Conservation (phyloP, 768 basidiomycete species). For the Leccinum rimulosum region DNA sequence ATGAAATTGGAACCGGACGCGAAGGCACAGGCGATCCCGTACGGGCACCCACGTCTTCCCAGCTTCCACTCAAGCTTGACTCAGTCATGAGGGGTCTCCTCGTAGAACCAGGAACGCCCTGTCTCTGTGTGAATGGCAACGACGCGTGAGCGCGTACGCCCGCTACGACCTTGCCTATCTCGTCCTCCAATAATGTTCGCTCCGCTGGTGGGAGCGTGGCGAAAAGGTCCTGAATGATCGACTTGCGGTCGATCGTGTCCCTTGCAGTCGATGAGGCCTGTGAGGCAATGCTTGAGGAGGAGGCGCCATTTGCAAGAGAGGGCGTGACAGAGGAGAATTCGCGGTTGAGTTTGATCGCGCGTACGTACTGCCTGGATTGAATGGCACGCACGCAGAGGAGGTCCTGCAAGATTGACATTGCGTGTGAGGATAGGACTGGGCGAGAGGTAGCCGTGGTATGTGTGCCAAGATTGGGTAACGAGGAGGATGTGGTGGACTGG, state of each 20-base stretch:
- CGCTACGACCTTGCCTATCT: constrained; percentile 42
- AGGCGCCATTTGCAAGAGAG: constrained; percentile 9
- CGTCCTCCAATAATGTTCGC: constrained; percentile 57
- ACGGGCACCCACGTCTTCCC: constrained; percentile 52
- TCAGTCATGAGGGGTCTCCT: constrained; percentile 29
- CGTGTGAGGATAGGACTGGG: constrained; percentile 39
- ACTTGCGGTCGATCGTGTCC: constrained; percentile 48
- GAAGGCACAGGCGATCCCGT: constrained; percentile 10
- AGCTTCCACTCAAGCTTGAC: constrained; percentile 52
- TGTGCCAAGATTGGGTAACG: constrained; percentile 1
- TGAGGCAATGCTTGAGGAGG: constrained; percentile 20
- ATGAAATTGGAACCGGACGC: constrained; percentile 4
- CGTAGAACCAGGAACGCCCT: constrained; percentile 4
- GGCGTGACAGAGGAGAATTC: constrained; percentile 50
- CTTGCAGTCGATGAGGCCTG: constrained; percentile 22
- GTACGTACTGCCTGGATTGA: constrained; percentile 63
- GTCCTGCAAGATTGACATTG: constrained; percentile 65
- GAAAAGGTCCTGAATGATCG: constrained; percentile 69
- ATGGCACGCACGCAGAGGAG: constrained; percentile 77
- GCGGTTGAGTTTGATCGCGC: constrained; percentile 76
- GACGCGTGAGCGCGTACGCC: constrained; percentile 18
- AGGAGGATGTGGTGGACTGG: constrained; percentile 16
- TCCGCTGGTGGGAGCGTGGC: constrained; percentile 61
- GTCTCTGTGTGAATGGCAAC: constrained; percentile 4
- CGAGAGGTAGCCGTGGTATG: not conserved